Evolutionary conservation across 2,329 filamentous ascomycete species (phyloP).

Genomic region (Calonectria hawksworthii): DNA sequence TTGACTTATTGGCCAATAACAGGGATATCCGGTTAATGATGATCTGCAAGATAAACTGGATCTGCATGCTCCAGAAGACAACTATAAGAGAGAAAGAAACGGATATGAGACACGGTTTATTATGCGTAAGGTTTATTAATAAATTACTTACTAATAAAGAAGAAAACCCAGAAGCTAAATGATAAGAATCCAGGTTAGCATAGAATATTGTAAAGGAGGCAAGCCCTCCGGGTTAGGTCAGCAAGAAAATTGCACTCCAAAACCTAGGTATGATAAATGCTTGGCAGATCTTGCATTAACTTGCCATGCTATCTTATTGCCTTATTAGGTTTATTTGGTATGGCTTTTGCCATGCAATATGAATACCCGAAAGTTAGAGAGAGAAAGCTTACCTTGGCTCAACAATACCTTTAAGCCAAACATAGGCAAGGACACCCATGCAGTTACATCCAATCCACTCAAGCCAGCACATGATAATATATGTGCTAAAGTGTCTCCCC

Average conservation of each 20-base stretch:
- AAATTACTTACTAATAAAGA: slow-evolving; percentile 32
- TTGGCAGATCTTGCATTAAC: background rate
- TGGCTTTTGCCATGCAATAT: background rate
- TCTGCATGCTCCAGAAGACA: slow-evolving; percentile 36
- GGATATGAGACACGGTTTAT: background rate
- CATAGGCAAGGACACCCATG: slow-evolving; percentile 33
- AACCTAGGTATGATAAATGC: background rate
- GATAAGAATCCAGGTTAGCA: background rate
- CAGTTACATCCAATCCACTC: slow-evolving; percentile 37
- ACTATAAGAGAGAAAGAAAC: slow-evolving; percentile 6
- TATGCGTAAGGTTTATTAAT: no score
- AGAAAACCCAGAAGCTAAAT: slow-evolving; percentile 35
- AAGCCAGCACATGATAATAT: slow-evolving; percentile 37
- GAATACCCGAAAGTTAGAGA: background rate
- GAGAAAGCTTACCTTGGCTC: slow-evolving; percentile 22
- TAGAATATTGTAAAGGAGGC: background rate
- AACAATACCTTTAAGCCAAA: slow-evolving; percentile 20
- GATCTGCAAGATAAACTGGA: slow-evolving; percentile 35
- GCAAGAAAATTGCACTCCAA: background rate
- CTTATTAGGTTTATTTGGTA: background rate
- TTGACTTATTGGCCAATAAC: slow-evolving; percentile 25
- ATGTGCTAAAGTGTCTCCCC: slow-evolving; percentile 23
- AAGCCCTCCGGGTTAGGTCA: background rate
- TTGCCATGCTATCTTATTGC: no score
- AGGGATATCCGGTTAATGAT: slow-evolving; percentile 38